Conservation (phyloP, 2,329 filamentous ascomycete species). For the Aspergillus sp. region DNA sequence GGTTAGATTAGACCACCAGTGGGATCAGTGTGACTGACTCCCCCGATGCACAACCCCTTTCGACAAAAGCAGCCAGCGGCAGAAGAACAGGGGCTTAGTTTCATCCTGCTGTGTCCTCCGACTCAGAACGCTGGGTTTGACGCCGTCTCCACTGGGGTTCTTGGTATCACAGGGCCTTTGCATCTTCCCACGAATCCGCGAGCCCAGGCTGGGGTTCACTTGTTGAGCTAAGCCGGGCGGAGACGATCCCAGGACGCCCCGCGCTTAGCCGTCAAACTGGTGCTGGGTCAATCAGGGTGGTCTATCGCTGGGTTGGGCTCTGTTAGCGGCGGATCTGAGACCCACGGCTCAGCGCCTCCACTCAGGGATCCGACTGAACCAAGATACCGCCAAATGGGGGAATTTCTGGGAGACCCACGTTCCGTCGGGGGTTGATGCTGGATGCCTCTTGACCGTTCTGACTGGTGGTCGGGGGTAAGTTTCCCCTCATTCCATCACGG, state of each 20-base stretch:
- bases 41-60: not conserved
- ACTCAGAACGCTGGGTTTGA: conserved; percentile 13
- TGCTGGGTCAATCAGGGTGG: conserved; percentile 16
- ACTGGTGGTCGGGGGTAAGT: conserved; percentile 8
- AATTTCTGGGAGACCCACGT: not conserved
- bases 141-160: conserved; percentile 17
- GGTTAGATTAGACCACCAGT: not conserved
- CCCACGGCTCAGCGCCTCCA: conserved; percentile 24
- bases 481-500: conserved; percentile 5
- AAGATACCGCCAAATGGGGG: conserved; percentile 6
- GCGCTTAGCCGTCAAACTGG: conserved; percentile 13
- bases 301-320: conserved; percentile 11
- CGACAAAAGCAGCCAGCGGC: conserved; percentile 1
- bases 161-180: conserved; percentile 15
- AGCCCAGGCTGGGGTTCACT: conserved; percentile 4
- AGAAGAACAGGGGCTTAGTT: not conserved
- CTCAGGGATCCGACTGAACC: conserved; percentile 2
- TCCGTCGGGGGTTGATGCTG: not conserved
- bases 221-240: conserved; percentile 14
- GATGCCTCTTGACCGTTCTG: conserved; percentile 1
- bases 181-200: conserved; percentile 16
- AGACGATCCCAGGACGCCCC: conserved; percentile 12
- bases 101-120: not conserved
- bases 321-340: conserved; percentile 25
- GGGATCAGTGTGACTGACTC: not conserved